Conservation (phyloP, 305 asterid species). For the Fraxinus nigra region DNA sequence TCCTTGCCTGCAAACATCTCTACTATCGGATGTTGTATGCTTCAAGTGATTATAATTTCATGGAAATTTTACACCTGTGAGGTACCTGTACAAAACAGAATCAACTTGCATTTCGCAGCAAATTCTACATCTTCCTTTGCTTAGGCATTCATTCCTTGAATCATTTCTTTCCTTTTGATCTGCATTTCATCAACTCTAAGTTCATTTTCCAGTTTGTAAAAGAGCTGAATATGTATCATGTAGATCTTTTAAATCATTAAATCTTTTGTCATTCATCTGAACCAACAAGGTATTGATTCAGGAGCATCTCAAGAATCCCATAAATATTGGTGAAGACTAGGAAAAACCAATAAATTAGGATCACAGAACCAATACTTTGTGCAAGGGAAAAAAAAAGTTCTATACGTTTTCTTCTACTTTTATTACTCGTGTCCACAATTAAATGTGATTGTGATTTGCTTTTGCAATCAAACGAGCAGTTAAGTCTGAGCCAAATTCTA, state of each 20-base stretch:
- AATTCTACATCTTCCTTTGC: conserved; percentile 53
- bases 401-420: not conserved
- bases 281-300: not conserved
- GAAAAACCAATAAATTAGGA: not conserved
- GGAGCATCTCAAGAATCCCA: not conserved
- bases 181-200: conserved; percentile 22
- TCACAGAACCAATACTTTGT: not conserved
- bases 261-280: not conserved
- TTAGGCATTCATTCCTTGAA: conserved; percentile 24
- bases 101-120: conserved; percentile 65
- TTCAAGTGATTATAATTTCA: not conserved
- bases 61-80: not conserved
- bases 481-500: not conserved
- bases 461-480: not conserved
- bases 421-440: not conserved
- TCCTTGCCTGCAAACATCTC: not conserved
- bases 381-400: not conserved
- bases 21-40: not conserved
- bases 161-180: conserved; percentile 43
- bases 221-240: not conserved
- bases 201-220: not conserved
- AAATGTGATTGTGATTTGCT: not conserved
- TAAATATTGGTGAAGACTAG: not conserved
- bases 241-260: not conserved
- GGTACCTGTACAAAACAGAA: conserved; percentile 76